Evolutionary conservation across 768 basidiomycete species (phyloP).

Genomic region (Amanita phalloides): DNA sequence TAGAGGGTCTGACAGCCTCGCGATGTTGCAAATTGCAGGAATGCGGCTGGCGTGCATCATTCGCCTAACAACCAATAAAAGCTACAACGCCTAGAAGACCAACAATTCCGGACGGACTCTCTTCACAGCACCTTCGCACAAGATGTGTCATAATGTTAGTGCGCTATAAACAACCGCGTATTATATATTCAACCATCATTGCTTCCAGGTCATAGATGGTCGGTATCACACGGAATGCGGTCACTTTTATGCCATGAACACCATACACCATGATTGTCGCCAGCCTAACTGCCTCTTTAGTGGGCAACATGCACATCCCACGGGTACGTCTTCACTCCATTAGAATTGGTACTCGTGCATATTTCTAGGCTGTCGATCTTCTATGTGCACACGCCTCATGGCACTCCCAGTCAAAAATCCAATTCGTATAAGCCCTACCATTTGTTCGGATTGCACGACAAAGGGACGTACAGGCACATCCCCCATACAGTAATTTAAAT

Average conservation of each 20-base stretch:
- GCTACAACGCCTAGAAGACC: neutral
- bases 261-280: conserved; percentile 56
- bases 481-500: neutral
- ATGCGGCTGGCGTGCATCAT: conserved; percentile 31
- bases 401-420: conserved; percentile 56
- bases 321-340: conserved; percentile 26
- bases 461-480: conserved; percentile 14
- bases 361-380: conserved; percentile 40
- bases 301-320: conserved; percentile 44
- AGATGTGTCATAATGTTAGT: conserved; percentile 71
- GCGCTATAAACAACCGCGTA: conserved; percentile 3
- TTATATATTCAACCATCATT: neutral
- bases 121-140: conserved; percentile 6
- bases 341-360: neutral
- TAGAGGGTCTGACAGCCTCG: conserved; percentile 30
- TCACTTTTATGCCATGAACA: conserved; percentile 67
- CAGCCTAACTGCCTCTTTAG: conserved; percentile 62
- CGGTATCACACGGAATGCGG: conserved; percentile 60
- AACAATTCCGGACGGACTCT: neutral
- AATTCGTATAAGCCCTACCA: conserved; percentile 52
- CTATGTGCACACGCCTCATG: conserved; percentile 55
- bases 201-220: conserved; percentile 59
- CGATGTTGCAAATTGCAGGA: conserved; percentile 22
- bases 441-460: conserved; percentile 29
- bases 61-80: conserved; percentile 8